phyloP scores from a whole-genome alignment of 2,329 filamentous ascomycete genomes.

The Teratosphaeria epicoccoides region DNA sequence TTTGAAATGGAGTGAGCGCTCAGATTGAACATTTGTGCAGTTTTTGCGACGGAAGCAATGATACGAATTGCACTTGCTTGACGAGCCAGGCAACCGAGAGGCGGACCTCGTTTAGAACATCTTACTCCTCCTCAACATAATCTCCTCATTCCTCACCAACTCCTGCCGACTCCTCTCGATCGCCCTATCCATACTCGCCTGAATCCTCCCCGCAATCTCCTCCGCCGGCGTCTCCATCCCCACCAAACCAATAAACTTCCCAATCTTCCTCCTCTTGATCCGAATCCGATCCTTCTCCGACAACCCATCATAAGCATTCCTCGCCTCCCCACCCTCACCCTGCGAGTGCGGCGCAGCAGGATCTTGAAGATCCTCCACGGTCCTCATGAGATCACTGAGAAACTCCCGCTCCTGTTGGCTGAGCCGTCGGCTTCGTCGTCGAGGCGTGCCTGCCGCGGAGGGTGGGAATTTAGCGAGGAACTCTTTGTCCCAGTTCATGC shows the following conservation, averaged over 20 bases:
- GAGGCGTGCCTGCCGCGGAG: conserved; percentile 2
- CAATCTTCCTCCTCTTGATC: conserved; percentile 59
- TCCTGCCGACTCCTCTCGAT: conserved; percentile 22
- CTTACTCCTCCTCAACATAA: conserved; percentile 24
- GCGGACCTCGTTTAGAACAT: conserved; percentile 10
- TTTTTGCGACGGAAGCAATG: neutral
- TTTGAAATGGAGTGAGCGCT: too few species aligned
- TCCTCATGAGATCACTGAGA: conserved; percentile 20
- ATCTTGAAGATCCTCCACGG: conserved; percentile 29
- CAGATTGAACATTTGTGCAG: neutral
- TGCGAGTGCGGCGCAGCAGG: conserved; percentile 1
- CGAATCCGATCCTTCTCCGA: conserved; percentile 30
- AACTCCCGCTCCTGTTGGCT: conserved; percentile 14
- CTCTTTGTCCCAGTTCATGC: conserved; percentile 50
- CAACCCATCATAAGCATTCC: conserved; percentile 21
- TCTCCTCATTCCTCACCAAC: conserved; percentile 23
- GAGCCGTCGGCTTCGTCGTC: conserved; percentile 10
- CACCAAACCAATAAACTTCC: conserved; percentile 61
- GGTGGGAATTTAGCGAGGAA: conserved; percentile 23
- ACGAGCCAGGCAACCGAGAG: neutral
- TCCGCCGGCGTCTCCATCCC: conserved; percentile 47
- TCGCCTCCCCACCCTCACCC: neutral
- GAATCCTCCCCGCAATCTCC: conserved; percentile 34
- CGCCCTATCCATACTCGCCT: conserved; percentile 24
- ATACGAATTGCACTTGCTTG: neutral